phyloP scores from a whole-genome alignment of 345 rosid species.

The Acer saccharum region DNA sequence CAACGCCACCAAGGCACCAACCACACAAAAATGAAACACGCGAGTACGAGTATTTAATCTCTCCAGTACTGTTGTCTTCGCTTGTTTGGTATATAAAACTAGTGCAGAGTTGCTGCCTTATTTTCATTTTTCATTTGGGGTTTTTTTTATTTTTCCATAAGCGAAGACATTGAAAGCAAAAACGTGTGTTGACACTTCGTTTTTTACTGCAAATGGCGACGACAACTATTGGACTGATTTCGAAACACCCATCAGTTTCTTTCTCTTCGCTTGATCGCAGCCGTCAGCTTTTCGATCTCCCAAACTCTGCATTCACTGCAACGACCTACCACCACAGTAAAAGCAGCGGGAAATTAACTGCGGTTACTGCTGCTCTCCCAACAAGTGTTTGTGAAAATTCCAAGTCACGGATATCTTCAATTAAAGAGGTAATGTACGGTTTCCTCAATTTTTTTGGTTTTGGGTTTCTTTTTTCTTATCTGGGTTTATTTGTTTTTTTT shows the following conservation, averaged over 20 bases:
- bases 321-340: not conserved
- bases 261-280: slow-evolving; percentile 15
- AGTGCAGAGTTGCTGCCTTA: no score
- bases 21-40: no score
- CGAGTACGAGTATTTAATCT: no score
- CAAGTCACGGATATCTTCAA: slow-evolving; percentile 32
- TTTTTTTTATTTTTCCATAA: not conserved
- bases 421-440: slow-evolving; percentile 43
- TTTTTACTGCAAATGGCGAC: not conserved
- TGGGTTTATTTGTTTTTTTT: not conserved
- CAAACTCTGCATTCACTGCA: not conserved
- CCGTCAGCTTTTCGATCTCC: slow-evolving; percentile 1
- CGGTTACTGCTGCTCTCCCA: slow-evolving; percentile 38
- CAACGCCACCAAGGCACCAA: no score
- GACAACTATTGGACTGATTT: not conserved
- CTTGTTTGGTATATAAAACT: no score
- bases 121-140: no score
- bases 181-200: not conserved
- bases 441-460: not conserved
- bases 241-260: not conserved
- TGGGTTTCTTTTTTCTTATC: not conserved
- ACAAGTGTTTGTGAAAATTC: slow-evolving; percentile 28
- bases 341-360: not conserved
- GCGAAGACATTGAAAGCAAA: no score
- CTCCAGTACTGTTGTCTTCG: no score